Percentiles rank a stretch among this genome's conserved stretches.
phyloP scores from a whole-genome alignment of 1,284 basidiomycete species.

The Ceratobasidium sp. region DNA sequence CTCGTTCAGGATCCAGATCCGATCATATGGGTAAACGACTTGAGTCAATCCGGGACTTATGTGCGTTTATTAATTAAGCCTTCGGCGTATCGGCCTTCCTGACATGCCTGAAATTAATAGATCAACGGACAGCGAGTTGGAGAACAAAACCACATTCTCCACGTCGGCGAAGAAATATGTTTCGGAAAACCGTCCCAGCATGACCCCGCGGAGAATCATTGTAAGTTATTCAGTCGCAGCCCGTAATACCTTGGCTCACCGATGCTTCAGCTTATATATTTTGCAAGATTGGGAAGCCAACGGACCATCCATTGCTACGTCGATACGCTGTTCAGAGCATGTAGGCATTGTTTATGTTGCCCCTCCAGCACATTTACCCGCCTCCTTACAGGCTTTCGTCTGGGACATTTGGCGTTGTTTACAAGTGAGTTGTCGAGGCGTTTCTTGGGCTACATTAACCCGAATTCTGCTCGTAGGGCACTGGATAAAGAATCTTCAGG shows the following conservation, averaged over 20 bases:
- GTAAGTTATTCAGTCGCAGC: not conserved
- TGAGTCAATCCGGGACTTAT: constrained; percentile 43
- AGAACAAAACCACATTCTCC: constrained; percentile 40
- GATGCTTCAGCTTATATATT: constrained; percentile 27
- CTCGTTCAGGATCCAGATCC: constrained; percentile 36
- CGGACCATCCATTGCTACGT: constrained; percentile 33
- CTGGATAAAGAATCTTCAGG: constrained; percentile 38
- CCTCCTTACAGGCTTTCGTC: constrained; percentile 35
- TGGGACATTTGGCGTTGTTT: constrained; percentile 43
- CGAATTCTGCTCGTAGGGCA: not conserved
- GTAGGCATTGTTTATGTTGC: not conserved
- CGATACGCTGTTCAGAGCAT: constrained; percentile 44
- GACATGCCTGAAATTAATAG: constrained; percentile 6
- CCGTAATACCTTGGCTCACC: too few species aligned
- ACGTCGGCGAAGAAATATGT: constrained; percentile 44
- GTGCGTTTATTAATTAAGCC: not conserved
- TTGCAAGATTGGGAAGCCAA: constrained; percentile 41
- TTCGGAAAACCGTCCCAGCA: constrained; percentile 43
- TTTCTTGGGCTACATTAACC: too few species aligned
- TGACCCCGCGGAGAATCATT: constrained; percentile 43
- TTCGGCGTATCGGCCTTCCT: not conserved
- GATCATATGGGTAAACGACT: constrained; percentile 44
- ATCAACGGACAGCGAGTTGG: constrained; percentile 44
- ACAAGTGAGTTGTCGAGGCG: constrained; percentile 21
- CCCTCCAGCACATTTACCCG: not conserved